Conservation (phyloP, 164 flowering plant genomes). For the Amborella trichopoda region DNA sequence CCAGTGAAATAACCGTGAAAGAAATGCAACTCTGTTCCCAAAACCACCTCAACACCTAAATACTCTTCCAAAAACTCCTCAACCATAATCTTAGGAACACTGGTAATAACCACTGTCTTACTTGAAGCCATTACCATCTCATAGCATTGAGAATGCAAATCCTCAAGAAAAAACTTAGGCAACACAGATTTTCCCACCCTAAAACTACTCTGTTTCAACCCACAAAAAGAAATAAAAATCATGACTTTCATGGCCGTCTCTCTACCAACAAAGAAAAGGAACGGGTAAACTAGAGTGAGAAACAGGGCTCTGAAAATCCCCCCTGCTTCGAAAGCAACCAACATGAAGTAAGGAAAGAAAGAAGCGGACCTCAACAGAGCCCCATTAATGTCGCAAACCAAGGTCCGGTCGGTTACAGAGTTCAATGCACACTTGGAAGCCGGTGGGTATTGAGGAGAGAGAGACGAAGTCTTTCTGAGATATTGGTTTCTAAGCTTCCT, state of each 20-base stretch:
- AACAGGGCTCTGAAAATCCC: constrained; percentile 34
- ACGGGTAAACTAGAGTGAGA: constrained; percentile 33
- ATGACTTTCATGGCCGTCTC: constrained; percentile 24
- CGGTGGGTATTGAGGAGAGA: constrained; percentile 1
- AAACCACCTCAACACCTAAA: constrained; percentile 26
- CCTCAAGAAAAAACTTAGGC: constrained; percentile 51
- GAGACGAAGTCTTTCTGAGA: background rate
- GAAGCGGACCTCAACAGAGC: constrained; percentile 39
- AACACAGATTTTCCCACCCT: constrained; percentile 38
- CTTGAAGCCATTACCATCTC: constrained; percentile 21
- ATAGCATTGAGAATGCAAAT: constrained; percentile 33
- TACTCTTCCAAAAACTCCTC: constrained; percentile 46
- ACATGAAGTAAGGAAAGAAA: constrained; percentile 56
- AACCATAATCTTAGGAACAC: constrained; percentile 48
- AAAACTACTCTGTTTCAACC: constrained; percentile 29
- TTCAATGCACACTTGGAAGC: constrained; percentile 11
- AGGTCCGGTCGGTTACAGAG: constrained; percentile 12
- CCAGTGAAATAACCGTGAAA: constrained; percentile 27
- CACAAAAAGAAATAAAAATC: constrained; percentile 47
- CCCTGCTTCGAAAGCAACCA: constrained; percentile 50
- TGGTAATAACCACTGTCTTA: constrained; percentile 30
- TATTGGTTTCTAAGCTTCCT: background rate
- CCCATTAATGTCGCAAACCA: constrained; percentile 47
- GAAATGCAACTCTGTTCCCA: constrained; percentile 33
- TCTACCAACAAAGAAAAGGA: constrained; percentile 17